Conservation (phyloP, 352 stramenopile species). For the Phytophthora ohioensis region DNA sequence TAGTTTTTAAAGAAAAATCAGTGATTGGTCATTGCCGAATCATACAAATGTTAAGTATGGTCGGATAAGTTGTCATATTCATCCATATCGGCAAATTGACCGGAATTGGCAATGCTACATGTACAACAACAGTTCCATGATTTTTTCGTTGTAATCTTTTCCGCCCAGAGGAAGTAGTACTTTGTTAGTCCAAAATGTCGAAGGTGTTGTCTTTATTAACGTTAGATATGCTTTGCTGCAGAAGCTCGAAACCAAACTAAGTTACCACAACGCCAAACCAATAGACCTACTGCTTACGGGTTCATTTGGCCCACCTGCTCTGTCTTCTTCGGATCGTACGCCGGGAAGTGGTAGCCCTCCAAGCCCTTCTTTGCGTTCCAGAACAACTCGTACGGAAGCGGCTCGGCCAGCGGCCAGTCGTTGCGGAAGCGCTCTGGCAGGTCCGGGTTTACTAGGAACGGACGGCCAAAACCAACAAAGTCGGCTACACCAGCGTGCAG, state of each 20-base stretch:
- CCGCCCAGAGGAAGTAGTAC: too few species aligned
- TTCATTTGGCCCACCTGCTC: slow-evolving; percentile 2
- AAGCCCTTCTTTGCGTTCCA: slow-evolving; percentile 28
- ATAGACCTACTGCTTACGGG: not conserved
- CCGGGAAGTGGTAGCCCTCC: slow-evolving; percentile 28
- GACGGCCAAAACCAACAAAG: slow-evolving; percentile 41
- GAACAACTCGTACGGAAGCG: slow-evolving; percentile 28
- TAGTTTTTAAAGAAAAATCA: not conserved
- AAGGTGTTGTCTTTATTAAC: too few species aligned
- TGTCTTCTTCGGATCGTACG: slow-evolving; percentile 22
- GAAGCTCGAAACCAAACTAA: too few species aligned
- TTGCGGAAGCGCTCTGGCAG: slow-evolving; percentile 41
- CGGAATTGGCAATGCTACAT: too few species aligned
- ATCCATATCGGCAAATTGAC: slow-evolving; percentile 6
- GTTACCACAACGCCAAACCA: too few species aligned
- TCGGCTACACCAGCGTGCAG: slow-evolving; percentile 42
- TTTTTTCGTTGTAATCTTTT: too few species aligned
- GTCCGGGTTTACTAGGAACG: slow-evolving; percentile 51
- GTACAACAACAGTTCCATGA: too few species aligned
- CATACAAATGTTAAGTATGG: slow-evolving; percentile 26
- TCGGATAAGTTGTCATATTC: slow-evolving; percentile 37
- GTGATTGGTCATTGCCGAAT: not conserved
- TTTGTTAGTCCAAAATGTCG: too few species aligned
- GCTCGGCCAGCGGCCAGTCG: slow-evolving; percentile 25
- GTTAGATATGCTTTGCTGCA: too few species aligned